Evolutionary conservation across 1,284 basidiomycete species (phyloP).

Genomic region (Rhodotorula sp.): DNA sequence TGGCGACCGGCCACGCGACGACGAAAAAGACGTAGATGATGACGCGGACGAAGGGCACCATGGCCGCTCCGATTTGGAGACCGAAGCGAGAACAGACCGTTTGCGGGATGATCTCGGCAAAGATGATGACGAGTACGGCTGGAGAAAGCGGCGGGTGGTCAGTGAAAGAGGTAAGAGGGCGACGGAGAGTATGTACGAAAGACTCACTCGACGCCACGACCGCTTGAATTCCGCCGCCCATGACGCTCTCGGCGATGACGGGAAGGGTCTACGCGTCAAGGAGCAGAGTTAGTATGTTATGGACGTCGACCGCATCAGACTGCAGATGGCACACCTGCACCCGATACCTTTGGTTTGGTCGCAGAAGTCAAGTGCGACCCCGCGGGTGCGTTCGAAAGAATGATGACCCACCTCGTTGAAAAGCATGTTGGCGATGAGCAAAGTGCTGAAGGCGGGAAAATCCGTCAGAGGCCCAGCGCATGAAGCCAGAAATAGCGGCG

Average conservation of each 20-base stretch:
- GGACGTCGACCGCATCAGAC: too few relatives aligned
- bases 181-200: background rate
- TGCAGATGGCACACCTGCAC: too few relatives aligned
- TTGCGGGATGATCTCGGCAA: slow-evolving; percentile 84
- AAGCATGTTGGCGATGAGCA: slow-evolving; percentile 3
- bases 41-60: slow-evolving; percentile 46
- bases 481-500: background rate
- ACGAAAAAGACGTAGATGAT: slow-evolving; percentile 48
- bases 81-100: slow-evolving; percentile 52
- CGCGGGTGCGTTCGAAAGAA: too few relatives aligned
- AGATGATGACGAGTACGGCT: slow-evolving; percentile 53
- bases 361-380: too few relatives aligned
- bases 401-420: background rate
- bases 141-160: too few relatives aligned
- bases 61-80: slow-evolving; percentile 46
- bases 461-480: background rate
- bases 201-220: slow-evolving; percentile 66
- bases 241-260: slow-evolving; percentile 77
- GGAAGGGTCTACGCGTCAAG: slow-evolving; percentile 55
- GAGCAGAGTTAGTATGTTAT: too few relatives aligned
- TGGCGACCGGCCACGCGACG: slow-evolving; percentile 49
- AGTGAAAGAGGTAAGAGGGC: too few relatives aligned
- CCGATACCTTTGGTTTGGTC: too few relatives aligned
- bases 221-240: slow-evolving; percentile 77
- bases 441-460: background rate